A percentile compares a stretch with the other conserved stretches of the same genome.
Conservation (phyloP, 768 basidiomycete species). For the Russula dissimulans region DNA sequence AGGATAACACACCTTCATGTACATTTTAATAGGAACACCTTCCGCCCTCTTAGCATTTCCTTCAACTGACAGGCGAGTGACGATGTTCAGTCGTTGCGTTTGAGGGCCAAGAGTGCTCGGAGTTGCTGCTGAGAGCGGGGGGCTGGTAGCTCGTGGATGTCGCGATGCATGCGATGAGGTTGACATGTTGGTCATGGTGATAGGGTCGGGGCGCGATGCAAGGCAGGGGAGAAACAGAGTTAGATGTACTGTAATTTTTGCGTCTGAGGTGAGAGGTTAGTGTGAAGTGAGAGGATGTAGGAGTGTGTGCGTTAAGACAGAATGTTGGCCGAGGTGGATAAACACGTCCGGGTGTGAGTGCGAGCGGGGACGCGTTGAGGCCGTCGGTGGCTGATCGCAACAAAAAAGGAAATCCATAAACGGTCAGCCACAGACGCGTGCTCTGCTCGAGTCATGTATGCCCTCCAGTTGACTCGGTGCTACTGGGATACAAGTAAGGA, state of each 20-base stretch:
- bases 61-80: slow-evolving; percentile 65
- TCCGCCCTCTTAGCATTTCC: slow-evolving; percentile 63
- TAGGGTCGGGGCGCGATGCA: background rate
- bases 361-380: background rate
- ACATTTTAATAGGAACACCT: slow-evolving; percentile 62
- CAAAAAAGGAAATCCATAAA: slow-evolving; percentile 6
- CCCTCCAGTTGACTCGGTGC: no score
- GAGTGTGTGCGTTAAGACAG: background rate
- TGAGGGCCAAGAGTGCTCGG: slow-evolving; percentile 24
- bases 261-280: background rate
- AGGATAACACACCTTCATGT: slow-evolving; percentile 52
- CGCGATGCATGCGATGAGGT: slow-evolving; percentile 18
- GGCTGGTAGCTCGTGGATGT: slow-evolving; percentile 23
- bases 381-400: background rate
- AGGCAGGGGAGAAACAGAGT: background rate
- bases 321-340: background rate
- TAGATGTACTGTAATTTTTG: background rate
- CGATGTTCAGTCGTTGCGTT: slow-evolving; percentile 46
- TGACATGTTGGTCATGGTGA: slow-evolving; percentile 8
- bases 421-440: slow-evolving; percentile 15
- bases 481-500: no score
- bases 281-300: background rate
- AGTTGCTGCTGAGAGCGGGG: slow-evolving; percentile 24
- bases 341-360: background rate
- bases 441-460: no score